A percentile compares a stretch with the other conserved stretches of the same genome.
Evolutionary conservation across 2,329 filamentous ascomycete species (phyloP).

Genomic region (Colletotrichum sp.): DNA sequence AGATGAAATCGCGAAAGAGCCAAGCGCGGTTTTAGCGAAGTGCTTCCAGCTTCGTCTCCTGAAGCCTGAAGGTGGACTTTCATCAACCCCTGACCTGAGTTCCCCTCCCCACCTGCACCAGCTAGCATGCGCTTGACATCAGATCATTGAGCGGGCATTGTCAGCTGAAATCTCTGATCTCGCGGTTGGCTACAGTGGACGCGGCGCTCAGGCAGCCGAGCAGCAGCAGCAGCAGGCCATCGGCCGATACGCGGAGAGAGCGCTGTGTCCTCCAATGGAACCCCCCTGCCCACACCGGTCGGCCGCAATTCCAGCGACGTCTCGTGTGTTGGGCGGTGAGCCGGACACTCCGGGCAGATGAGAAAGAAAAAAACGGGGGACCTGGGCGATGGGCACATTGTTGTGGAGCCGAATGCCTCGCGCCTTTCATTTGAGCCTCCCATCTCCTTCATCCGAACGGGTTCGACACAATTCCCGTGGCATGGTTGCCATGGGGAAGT

Average conservation of each 20-base stretch:
- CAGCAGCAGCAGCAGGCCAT: not conserved
- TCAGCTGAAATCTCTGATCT: slow-evolving; percentile 4
- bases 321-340: not conserved
- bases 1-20: not conserved
- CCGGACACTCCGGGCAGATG: slow-evolving; percentile 1
- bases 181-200: not conserved
- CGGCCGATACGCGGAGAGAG: not conserved
- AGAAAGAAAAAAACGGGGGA: not conserved
- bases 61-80: not conserved
- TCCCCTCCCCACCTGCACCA: not conserved
- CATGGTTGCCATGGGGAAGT: not conserved
- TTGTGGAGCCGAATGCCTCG: not conserved
- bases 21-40: slow-evolving; percentile 5
- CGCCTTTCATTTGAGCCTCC: not conserved
- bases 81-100: not conserved
- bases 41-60: not conserved
- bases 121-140: not conserved
- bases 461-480: not conserved
- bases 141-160: slow-evolving; percentile 1
- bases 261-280: not conserved
- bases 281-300: not conserved
- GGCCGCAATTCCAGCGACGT: not conserved
- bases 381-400: not conserved
- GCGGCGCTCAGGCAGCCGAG: not conserved
- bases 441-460: not conserved